These are phyloP conservation scores for Pythium dissimile DNA, from an alignment of 352 stramenopile species.

Conservation along the genomic window DNA sequence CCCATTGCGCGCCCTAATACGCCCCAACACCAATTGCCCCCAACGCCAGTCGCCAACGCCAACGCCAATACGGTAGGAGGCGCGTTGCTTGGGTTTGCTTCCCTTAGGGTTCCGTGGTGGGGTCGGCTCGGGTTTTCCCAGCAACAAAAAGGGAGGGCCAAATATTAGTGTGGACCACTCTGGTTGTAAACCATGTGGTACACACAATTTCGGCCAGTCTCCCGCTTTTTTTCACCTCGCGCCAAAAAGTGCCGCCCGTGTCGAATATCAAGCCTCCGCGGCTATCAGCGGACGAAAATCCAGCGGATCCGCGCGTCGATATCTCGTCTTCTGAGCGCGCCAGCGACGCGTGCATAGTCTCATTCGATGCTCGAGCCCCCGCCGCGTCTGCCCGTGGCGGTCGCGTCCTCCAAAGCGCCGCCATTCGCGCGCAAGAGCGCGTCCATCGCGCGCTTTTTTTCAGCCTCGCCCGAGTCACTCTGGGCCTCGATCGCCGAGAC, in stretches of 20 bases:
- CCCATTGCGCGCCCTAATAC: slow-evolving; percentile 32
- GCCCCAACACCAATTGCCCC: neutral
- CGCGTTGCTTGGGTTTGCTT: neutral
- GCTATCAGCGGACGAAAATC: too few relatives aligned
- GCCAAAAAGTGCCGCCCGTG: slow-evolving; percentile 22
- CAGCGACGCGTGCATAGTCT: neutral
- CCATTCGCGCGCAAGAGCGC: neutral
- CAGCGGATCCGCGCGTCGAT: neutral
- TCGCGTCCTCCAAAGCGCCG: neutral
- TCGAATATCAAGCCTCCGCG: slow-evolving; percentile 5
- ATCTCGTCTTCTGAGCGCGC: neutral
- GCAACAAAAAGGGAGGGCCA: neutral
- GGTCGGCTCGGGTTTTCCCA: neutral
- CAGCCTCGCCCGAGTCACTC: slow-evolving; percentile 24
- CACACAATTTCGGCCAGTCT: neutral
- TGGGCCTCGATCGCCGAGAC: slow-evolving; percentile 14
- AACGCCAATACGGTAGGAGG: too few relatives aligned
- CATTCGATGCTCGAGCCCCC: slow-evolving; percentile 11
- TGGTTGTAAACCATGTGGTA: neutral
- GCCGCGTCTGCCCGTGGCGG: slow-evolving; percentile 8
- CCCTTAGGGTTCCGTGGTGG: neutral
- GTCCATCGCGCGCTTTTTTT: slow-evolving; percentile 22
- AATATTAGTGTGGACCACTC: neutral
- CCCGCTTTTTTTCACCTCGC: slow-evolving; percentile 21
- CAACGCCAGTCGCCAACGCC: neutral